These are phyloP conservation scores for Alnus rubra DNA, from an alignment of 306 rosid genomes.

Conservation along the genomic window DNA sequence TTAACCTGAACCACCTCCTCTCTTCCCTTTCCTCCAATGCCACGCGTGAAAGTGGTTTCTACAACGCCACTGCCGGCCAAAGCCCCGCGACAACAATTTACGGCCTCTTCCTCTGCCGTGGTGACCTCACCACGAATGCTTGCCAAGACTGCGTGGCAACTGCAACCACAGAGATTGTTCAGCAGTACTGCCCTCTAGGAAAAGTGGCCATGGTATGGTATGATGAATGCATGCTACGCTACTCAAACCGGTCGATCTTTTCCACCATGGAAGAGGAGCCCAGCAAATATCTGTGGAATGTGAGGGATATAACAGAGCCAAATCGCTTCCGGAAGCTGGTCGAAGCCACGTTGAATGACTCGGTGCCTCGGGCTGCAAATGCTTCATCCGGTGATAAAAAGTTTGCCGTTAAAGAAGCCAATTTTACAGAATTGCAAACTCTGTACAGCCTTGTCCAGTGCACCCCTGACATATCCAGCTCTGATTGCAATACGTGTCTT, in stretches of 20 bases:
- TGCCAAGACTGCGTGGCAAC: conserved; percentile 36
- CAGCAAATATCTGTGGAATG: accelerated
- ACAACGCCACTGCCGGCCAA: conserved; percentile 13
- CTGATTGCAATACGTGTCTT: conserved; percentile 27
- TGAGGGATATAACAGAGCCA: neutral
- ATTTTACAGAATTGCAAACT: neutral
- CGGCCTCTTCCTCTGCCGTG: conserved; percentile 22
- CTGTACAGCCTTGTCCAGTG: conserved; percentile 41
- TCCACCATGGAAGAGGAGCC: neutral
- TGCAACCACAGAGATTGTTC: conserved; percentile 12
- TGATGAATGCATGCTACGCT: conserved; percentile 39
- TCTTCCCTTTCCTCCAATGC: neutral
- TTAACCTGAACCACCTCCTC: neutral
- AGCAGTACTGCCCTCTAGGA: conserved; percentile 11
- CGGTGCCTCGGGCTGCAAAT: conserved; percentile 11
- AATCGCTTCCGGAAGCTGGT: conserved; percentile 2
- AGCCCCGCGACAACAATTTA: neutral
- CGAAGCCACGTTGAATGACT: neutral
- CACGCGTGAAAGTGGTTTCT: neutral
- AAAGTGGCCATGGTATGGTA: conserved; percentile 33
- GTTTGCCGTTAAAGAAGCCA: neutral
- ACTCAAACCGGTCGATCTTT: conserved; percentile 29
- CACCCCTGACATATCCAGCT: conserved; percentile 25
- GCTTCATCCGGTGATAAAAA: conserved; percentile 8
- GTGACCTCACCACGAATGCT: neutral